phyloP scores from a whole-genome alignment of 1,139 yeast species.

The Diutina ranongensis region DNA sequence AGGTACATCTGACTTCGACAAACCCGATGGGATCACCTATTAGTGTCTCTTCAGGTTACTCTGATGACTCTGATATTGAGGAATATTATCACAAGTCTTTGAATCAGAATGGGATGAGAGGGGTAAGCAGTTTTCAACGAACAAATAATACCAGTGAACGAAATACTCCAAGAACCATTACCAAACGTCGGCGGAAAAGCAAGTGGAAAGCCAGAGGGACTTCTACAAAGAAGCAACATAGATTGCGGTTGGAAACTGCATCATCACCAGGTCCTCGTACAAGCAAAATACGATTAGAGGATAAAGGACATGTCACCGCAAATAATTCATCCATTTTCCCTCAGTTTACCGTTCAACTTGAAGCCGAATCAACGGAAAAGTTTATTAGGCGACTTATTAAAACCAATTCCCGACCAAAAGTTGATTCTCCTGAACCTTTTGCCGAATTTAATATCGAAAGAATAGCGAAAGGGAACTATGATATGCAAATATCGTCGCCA shows the following conservation, averaged over 20 bases:
- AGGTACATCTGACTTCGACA: not conserved
- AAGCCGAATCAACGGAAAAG: not conserved
- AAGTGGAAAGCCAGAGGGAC: too few relatives aligned
- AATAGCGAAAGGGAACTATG: not conserved
- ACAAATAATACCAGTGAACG: too few relatives aligned
- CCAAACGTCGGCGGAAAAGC: too few relatives aligned
- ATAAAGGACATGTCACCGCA: too few relatives aligned
- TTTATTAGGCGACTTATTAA: not conserved
- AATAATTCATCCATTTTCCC: too few relatives aligned
- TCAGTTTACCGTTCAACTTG: not conserved
- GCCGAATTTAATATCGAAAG: not conserved
- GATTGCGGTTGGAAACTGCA: too few relatives aligned
- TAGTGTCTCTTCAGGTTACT: not conserved
- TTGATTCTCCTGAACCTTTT: not conserved
- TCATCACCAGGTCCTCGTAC: too few relatives aligned
- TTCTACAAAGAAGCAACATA: too few relatives aligned
- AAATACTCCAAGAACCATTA: too few relatives aligned
- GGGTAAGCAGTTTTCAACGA: too few relatives aligned
- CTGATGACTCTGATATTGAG: constrained; percentile 1
- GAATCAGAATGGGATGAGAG: too few relatives aligned
- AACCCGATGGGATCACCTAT: not conserved
- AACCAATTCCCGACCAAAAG: not conserved
- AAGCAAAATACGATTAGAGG: too few relatives aligned
- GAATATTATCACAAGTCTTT: not conserved
- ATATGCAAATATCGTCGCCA: not conserved